Evolutionary conservation across 306 rosid species (phyloP).

Genomic region (Mucuna pruriens): DNA sequence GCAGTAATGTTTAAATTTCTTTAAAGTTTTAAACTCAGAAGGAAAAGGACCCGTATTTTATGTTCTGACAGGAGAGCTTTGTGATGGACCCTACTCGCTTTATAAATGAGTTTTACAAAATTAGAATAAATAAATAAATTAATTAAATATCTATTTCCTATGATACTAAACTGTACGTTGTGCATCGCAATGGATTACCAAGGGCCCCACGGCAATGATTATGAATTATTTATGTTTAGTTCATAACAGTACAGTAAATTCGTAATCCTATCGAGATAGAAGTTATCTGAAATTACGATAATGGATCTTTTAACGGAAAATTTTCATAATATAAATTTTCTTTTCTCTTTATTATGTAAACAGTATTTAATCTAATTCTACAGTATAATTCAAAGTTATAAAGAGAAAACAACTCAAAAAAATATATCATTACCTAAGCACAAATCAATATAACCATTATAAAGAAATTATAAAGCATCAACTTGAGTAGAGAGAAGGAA

Average conservation of each 20-base stretch:
- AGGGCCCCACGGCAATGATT: slow-evolving; percentile 44
- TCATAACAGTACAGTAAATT: not conserved
- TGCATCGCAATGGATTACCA: slow-evolving; percentile 31
- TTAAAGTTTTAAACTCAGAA: not conserved
- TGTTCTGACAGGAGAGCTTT: slow-evolving; percentile 39
- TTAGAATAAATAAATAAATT: not conserved
- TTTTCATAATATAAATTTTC: not conserved
- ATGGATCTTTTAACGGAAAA: not conserved
- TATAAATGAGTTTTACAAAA: not conserved
- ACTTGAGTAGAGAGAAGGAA: not conserved
- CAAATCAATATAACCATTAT: too few species aligned
- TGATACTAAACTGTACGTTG: not conserved
- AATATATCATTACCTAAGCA: not conserved
- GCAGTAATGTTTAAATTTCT: not conserved
- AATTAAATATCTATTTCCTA: slow-evolving; percentile 16
- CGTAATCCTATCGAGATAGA: not conserved
- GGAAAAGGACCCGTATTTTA: slow-evolving; percentile 26
- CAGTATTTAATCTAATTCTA: not conserved
- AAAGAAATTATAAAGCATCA: not conserved
- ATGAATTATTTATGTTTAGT: slow-evolving; percentile 27
- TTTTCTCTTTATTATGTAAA: not conserved
- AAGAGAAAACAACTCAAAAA: not conserved
- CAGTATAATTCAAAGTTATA: not conserved
- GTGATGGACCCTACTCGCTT: slow-evolving; percentile 36
- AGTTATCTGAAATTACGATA: not conserved